Conservation (phyloP, 345 rosid genomes). For the Hirschfeldia incana region DNA sequence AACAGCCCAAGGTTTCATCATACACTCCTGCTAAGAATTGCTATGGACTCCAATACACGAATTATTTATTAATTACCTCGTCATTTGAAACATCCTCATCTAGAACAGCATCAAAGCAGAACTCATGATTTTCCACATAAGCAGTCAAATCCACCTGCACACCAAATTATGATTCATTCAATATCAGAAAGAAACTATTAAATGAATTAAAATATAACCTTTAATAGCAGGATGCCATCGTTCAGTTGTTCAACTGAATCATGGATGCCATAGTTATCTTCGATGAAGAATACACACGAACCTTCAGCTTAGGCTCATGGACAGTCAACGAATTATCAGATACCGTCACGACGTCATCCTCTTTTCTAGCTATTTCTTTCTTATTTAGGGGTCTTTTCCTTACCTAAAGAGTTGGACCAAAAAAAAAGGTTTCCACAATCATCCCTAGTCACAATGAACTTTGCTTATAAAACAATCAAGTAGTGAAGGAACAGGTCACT, state of each 20-base stretch:
- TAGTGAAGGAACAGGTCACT: not conserved
- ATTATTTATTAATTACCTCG: not conserved
- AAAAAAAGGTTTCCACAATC: not conserved
- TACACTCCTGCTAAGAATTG: too few species aligned
- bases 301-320: not conserved
- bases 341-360: not conserved
- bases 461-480: not conserved
- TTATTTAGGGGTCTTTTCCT: conserved; percentile 1
- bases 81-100: conserved; percentile 2
- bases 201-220: not conserved
- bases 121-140: not conserved
- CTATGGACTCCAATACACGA: not conserved
- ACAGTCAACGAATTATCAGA: not conserved
- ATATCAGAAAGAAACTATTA: not conserved
- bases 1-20: not conserved
- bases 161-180: not conserved
- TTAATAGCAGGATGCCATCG: not conserved
- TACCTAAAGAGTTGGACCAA: not conserved
- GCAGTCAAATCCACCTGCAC: conserved; percentile 4
- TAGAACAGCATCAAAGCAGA: conserved; percentile 1
- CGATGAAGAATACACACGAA: not conserved
- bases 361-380: not conserved
- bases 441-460: not conserved
- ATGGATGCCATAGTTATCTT: not conserved
- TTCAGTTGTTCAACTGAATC: conserved; percentile 1